A percentile compares a stretch with the other conserved stretches of the same genome.
Conservation (phyloP, 371 early-diverging fungal genomes). For the Mortierella polycephala region DNA sequence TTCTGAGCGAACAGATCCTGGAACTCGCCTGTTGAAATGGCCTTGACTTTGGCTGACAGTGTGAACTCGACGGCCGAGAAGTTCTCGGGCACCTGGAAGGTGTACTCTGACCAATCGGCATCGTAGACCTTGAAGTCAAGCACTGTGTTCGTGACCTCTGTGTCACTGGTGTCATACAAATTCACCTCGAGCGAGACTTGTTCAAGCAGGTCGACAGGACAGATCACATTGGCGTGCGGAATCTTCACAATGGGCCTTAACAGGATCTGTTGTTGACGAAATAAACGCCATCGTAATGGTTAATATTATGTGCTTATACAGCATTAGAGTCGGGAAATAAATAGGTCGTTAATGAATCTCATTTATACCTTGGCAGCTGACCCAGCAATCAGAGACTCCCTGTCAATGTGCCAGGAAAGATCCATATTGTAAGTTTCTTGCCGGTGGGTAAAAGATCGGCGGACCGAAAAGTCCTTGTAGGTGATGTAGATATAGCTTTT, state of each 20-base stretch:
- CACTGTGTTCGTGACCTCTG: slow-evolving; percentile 44
- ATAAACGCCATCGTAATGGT: not conserved
- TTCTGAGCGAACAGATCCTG: slow-evolving; percentile 4
- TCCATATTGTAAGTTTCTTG: slow-evolving; percentile 55
- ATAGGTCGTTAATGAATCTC: not conserved
- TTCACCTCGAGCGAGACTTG: slow-evolving; percentile 48
- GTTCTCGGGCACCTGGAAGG: slow-evolving; percentile 41
- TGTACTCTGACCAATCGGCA: slow-evolving; percentile 35
- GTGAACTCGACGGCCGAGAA: slow-evolving; percentile 40
- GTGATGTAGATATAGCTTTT: slow-evolving; percentile 46
- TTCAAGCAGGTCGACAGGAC: slow-evolving; percentile 59
- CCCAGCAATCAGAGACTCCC: slow-evolving; percentile 59
- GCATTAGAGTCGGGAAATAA: not conserved
- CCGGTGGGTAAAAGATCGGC: slow-evolving; percentile 45
- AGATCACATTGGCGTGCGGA: slow-evolving; percentile 22
- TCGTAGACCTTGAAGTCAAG: slow-evolving; percentile 45
- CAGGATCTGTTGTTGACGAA: slow-evolving; percentile 34
- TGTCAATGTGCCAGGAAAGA: slow-evolving; percentile 58
- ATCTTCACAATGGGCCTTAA: slow-evolving; percentile 56
- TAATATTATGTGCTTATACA: not conserved
- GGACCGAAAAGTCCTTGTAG: slow-evolving; percentile 58
- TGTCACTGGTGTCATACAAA: slow-evolving; percentile 32
- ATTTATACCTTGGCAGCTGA: slow-evolving; percentile 56
- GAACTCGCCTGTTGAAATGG: slow-evolving; percentile 28
- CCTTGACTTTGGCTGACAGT: slow-evolving; percentile 55